Percentiles rank a stretch among this genome's conserved stretches.
These are phyloP conservation scores for Trichoderma gracile DNA, from an alignment of 2,329 filamentous ascomycete species.

Conservation along the genomic window DNA sequence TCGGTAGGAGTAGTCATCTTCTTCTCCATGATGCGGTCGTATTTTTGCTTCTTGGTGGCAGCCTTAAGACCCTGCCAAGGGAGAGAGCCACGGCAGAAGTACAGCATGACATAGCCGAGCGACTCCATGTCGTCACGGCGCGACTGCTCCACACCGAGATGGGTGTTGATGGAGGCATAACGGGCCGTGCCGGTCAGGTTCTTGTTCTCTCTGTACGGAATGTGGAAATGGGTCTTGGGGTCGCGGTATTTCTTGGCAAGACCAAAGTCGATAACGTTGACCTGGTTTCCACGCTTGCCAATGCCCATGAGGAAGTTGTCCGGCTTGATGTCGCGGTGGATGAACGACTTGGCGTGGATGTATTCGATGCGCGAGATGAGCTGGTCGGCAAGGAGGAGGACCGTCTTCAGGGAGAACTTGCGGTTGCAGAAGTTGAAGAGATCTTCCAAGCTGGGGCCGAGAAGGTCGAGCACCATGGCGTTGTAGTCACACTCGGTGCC, in stretches of 20 bases:
- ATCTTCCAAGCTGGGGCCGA: conserved; percentile 93
- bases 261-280: conserved; percentile 99
- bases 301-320: conserved; percentile 99
- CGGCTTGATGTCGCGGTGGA: conserved; percentile 99
- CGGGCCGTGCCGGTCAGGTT: conserved; percentile 98
- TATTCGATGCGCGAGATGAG: conserved; percentile 99
- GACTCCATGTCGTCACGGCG: conserved; percentile 99
- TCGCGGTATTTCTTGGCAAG: conserved; percentile 99
- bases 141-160: conserved; percentile 97
- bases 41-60: conserved; percentile 99
- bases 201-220: conserved; percentile 99
- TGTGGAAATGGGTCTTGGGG: conserved; percentile 99
- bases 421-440: conserved; percentile 99
- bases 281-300: conserved; percentile 97
- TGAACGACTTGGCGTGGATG: conserved; percentile 99
- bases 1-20: conserved; percentile 99
- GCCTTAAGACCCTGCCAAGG: conserved; percentile 99
- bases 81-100: conserved; percentile 98
- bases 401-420: conserved; percentile 98
- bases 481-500: conserved; percentile 99
- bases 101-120: conserved; percentile 98
- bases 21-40: conserved; percentile 99
- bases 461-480: conserved; percentile 97
- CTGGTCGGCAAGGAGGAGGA: conserved; percentile 93
- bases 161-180: conserved; percentile 98